Conservation (phyloP, 345 rosid genomes). For the Eucalyptus guilfoylei region DNA sequence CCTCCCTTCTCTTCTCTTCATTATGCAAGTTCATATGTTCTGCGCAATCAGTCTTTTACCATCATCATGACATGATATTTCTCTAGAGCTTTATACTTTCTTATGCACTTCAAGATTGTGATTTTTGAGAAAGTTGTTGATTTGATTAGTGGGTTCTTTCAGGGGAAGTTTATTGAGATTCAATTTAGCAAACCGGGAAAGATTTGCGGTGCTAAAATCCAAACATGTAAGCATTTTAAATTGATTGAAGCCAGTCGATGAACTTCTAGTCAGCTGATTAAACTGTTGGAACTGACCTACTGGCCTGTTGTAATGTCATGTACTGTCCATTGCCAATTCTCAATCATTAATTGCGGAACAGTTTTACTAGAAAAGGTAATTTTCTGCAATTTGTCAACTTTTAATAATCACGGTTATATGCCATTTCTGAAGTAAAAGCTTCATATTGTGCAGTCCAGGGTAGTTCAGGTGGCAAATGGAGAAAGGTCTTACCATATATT, state of each 20-base stretch:
- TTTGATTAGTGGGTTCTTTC: neutral
- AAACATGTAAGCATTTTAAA: slow-evolving; percentile 56
- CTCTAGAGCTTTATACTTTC: neutral
- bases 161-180: slow-evolving; percentile 91
- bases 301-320: neutral
- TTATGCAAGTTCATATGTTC: neutral
- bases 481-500: slow-evolving; percentile 93
- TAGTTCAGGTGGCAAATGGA: slow-evolving; percentile 73
- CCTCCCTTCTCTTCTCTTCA: neutral
- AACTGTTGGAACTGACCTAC: slow-evolving; percentile 9
- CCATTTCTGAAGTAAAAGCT: slow-evolving; percentile 15
- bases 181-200: slow-evolving; percentile 71
- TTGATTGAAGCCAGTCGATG: neutral
- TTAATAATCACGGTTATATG: neutral
- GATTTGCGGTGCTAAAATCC: slow-evolving; percentile 77
- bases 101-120: neutral
- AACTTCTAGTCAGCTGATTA: neutral
- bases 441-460: slow-evolving; percentile 75
- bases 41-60: neutral
- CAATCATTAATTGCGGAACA: neutral
- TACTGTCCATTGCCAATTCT: neutral
- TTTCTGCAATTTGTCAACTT: neutral
- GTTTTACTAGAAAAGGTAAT: slow-evolving; percentile 93
- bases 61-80: neutral
- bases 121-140: neutral